Percentiles rank a stretch among this genome's conserved stretches.
Evolutionary conservation across 495 filamentous ascomycete genomes (phyloP).

Genomic region (Trichoderma orchidacearum): DNA sequence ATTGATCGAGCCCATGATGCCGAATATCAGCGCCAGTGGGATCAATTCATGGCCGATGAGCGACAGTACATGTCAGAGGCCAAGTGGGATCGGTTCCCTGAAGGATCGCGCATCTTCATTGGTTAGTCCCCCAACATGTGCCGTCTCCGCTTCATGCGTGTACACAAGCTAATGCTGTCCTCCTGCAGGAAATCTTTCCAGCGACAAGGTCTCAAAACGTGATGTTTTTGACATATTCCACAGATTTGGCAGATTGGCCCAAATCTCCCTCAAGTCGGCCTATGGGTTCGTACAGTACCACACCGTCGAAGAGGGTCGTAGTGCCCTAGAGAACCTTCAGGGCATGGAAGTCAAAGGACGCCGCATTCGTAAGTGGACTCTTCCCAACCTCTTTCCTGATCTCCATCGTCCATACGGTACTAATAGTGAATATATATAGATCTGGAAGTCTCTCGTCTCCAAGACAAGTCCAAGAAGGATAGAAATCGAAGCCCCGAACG

Average conservation of each 20-base stretch:
- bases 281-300: constrained; percentile 97
- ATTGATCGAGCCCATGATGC: constrained; percentile 7
- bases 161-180: background rate
- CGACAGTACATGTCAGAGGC: constrained; percentile 72
- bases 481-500: constrained; percentile 25
- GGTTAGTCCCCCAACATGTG: constrained; percentile 40
- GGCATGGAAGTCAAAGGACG: constrained; percentile 65
- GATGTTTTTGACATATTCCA: constrained; percentile 87
- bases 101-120: constrained; percentile 77
- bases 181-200: constrained; percentile 71
- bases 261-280: constrained; percentile 92
- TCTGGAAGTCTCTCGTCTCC: constrained; percentile 83
- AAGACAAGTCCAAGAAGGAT: constrained; percentile 52
- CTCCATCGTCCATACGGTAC: background rate
- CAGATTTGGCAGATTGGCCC: constrained; percentile 73
- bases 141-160: no score
- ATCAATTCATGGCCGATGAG: constrained; percentile 70
- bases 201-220: constrained; percentile 83
- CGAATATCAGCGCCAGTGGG: constrained; percentile 60
- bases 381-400: no score
- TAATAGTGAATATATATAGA: constrained; percentile 37
- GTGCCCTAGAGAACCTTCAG: constrained; percentile 64
- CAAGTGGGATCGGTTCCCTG: constrained; percentile 86
- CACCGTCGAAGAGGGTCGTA: constrained; percentile 54
- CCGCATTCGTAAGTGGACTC: constrained; percentile 82